Evolutionary conservation across 2,329 filamentous ascomycete genomes (phyloP).

Genomic region (Parafenestella ontariensis): DNA sequence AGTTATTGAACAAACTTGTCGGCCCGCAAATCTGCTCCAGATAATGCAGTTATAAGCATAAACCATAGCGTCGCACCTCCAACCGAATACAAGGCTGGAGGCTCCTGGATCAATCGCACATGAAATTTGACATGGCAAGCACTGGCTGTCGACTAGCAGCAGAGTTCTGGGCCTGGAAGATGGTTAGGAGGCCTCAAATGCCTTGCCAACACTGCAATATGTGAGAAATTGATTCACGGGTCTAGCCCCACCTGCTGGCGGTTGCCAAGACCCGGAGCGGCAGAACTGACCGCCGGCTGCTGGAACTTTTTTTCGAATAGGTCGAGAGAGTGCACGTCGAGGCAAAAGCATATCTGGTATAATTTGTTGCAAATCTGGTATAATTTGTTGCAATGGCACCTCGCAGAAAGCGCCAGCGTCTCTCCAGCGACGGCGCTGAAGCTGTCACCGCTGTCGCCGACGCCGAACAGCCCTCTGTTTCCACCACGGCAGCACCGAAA

Average conservation of each 20-base stretch:
- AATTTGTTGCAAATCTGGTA: neutral
- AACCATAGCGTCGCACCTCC: too few relatives aligned
- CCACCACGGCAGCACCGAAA: conserved; percentile 27
- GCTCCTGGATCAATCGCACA: too few relatives aligned
- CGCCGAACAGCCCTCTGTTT: conserved; percentile 21
- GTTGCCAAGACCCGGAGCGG: conserved; percentile 15
- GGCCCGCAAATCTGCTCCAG: too few relatives aligned
- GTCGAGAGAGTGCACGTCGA: neutral
- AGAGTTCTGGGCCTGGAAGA: neutral
- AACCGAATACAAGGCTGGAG: too few relatives aligned
- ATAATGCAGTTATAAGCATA: too few relatives aligned
- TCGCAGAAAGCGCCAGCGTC: conserved; percentile 50
- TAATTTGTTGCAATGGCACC: conserved; percentile 42
- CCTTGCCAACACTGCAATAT: neutral
- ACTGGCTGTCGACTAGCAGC: too few relatives aligned
- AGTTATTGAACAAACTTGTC: too few relatives aligned
- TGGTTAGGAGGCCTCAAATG: neutral
- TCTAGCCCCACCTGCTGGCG: conserved; percentile 1
- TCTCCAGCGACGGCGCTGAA: conserved; percentile 48
- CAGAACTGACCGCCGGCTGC: conserved; percentile 11
- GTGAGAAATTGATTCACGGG: neutral
- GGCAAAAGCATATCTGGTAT: neutral
- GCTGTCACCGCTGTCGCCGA: conserved; percentile 38
- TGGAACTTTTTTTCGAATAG: conserved; percentile 22
- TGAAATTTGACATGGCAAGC: too few relatives aligned